Base-by-base conservation (phyloP, 768 basidiomycete species). In the Boletus reticuloceps region DNA sequence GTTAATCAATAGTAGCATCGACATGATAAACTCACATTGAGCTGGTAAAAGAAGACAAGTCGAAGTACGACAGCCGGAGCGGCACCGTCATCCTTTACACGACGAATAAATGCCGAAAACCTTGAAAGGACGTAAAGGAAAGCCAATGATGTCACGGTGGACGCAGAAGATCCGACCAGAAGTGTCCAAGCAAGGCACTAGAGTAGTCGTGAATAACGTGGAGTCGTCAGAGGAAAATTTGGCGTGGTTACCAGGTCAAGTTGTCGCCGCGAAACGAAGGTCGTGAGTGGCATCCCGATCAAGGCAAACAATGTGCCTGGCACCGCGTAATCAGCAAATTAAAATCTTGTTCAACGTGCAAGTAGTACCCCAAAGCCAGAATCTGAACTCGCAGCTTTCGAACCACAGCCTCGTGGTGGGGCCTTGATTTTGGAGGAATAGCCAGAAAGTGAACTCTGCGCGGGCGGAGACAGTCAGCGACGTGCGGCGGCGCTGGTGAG, bases 341-440 rank as follows among this genome's bases (percentile, higher is more conserved):
- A 44, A 63, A 39, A 39, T 52, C 48, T 22, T 31, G 48, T 19
- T 25, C 11, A 19, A 25, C 1, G 38, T 45, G 25, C 6, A 36
- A 51, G 43, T 31, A 17, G 72, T 66, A 89, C 89, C 85, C 43
- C 82, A 65, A 53, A 78, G 83, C 91, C 91, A 93, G 17, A 81
- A 65, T 42, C 78, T 78, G 67, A 85, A 92, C 69, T 93, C 89
- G 81, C 83, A 84, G 66, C 89, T 89, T 22, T 81, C 74, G 69
- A 92, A 92, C 91, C 91, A 93, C 32, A 82, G 76, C 5, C 84
- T 81, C 64, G 84, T 82, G 42, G 76, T 72, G 0, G 86, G 86
- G 5, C 86, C 86, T 71, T 91, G 90, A 58, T 90, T 82, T 31
- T 91, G 78, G 20, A 93, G 79, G 68, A 92, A 93, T 29, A 92